Conservation (phyloP, 2,329 filamentous ascomycete species). For the Calonectria fujianensis region DNA sequence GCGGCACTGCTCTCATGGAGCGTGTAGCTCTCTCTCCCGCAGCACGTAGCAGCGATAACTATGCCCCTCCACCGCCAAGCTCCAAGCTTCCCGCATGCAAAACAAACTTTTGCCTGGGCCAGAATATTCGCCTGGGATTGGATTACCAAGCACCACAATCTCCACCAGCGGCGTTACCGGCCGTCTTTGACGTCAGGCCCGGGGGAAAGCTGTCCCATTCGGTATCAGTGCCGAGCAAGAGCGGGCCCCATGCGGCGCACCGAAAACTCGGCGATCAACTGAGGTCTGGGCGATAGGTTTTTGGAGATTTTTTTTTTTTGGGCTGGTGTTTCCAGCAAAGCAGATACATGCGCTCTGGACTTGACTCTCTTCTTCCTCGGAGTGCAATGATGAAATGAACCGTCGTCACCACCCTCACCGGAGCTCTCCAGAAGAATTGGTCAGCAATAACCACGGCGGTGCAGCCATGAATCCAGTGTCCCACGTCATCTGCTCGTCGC, state of each 20-base stretch:
- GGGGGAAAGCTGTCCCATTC: background rate
- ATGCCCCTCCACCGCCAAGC: background rate
- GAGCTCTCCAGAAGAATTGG: background rate
- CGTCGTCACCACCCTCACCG: background rate
- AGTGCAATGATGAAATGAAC: background rate
- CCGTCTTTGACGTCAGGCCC: slow-evolving; percentile 14
- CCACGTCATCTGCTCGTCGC: background rate
- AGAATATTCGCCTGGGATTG: slow-evolving; percentile 12
- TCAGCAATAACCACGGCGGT: background rate
- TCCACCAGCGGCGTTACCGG: background rate
- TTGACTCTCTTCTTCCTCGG: background rate
- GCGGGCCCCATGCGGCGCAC: background rate
- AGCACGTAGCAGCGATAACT: background rate
- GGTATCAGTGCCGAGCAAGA: background rate
- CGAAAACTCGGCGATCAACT: slow-evolving; percentile 12
- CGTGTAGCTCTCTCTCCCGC: background rate
- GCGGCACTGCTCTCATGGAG: background rate
- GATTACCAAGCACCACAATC: slow-evolving; percentile 13
- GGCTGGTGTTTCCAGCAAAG: background rate
- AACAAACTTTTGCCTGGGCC: slow-evolving; percentile 3
- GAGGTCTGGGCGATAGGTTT: background rate
- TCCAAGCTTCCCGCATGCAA: background rate
- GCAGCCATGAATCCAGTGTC: no score
- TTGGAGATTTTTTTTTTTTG: background rate
- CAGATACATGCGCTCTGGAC: background rate